Percentiles rank a stretch among this genome's conserved stretches.
These are phyloP conservation scores for Sporothrix euskadiensis DNA, from an alignment of 2,329 filamentous ascomycete species.

Conservation along the genomic window DNA sequence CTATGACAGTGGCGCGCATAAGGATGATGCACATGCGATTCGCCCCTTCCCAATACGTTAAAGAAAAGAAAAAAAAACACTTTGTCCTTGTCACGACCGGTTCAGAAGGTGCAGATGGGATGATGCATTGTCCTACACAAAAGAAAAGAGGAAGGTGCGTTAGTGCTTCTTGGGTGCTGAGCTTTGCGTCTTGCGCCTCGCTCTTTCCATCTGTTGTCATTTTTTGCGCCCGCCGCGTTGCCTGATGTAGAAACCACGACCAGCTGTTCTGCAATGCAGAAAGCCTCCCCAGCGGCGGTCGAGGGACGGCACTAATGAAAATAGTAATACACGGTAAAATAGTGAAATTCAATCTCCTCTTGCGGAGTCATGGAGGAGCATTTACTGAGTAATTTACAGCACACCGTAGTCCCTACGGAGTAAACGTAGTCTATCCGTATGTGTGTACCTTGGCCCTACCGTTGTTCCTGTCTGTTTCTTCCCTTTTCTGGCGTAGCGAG, in stretches of 20 bases:
- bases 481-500: constrained; percentile 3
- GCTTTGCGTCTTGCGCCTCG: neutral
- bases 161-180: neutral
- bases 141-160: neutral
- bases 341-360: neutral
- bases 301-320: constrained; percentile 1
- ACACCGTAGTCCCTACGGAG: constrained; percentile 12
- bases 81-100: neutral
- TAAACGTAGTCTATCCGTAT: constrained; percentile 1
- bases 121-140: neutral
- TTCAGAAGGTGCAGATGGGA: neutral
- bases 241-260: constrained; percentile 2
- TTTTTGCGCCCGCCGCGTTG: neutral
- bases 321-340: neutral
- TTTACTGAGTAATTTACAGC: neutral
- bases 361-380: constrained; percentile 7
- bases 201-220: constrained; percentile 1
- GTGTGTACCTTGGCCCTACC: neutral
- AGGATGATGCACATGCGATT: constrained; percentile 1
- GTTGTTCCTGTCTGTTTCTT: neutral
- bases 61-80: neutral
- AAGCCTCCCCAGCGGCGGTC: constrained; percentile 1
- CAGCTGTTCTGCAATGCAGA: constrained; percentile 2
- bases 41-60: neutral
- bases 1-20: neutral